A percentile compares a stretch with the other conserved stretches of the same genome.
Conservation (phyloP, 129 eudicot species). For the Lonicera japonica region DNA sequence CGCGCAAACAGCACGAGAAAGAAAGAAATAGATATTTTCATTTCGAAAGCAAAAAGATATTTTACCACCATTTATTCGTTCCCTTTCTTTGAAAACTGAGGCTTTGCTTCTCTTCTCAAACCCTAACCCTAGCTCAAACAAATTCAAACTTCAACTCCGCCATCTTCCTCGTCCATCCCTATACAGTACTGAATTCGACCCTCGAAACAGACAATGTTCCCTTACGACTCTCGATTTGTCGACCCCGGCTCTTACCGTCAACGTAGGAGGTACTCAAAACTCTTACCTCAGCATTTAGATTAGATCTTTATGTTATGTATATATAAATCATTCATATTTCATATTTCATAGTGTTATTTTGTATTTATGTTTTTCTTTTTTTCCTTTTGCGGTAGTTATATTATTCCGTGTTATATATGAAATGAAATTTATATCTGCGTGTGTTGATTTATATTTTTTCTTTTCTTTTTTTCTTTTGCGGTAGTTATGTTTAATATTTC, state of each 20-base stretch:
- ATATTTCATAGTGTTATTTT: too few species aligned
- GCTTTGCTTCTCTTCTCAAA: slow-evolving; percentile 14
- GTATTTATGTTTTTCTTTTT: too few species aligned
- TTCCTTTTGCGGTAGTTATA: too few species aligned
- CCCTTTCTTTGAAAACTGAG: not conserved
- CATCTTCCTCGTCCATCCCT: not conserved
- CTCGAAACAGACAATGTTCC: slow-evolving; percentile 17
- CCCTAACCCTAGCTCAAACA: slow-evolving; percentile 37
- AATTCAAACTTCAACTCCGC: too few species aligned
- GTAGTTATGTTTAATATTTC: not conserved
- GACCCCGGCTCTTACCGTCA: slow-evolving; percentile 78
- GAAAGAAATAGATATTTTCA: not conserved
- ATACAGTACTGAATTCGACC: too few species aligned
- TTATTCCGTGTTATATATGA: too few species aligned
- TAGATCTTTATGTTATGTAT: not conserved
- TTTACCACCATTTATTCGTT: not conserved
- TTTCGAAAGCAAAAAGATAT: not conserved
- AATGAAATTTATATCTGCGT: not conserved
- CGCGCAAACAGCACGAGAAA: not conserved
- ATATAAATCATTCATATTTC: not conserved
- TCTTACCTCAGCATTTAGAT: not conserved
- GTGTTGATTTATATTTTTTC: not conserved
- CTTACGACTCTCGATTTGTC: slow-evolving; percentile 57
- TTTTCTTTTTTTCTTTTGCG: not conserved
- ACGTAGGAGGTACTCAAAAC: slow-evolving; percentile 64